Conservation (phyloP, 176 grass and related monocot genomes). For the Oryza nivara region DNA sequence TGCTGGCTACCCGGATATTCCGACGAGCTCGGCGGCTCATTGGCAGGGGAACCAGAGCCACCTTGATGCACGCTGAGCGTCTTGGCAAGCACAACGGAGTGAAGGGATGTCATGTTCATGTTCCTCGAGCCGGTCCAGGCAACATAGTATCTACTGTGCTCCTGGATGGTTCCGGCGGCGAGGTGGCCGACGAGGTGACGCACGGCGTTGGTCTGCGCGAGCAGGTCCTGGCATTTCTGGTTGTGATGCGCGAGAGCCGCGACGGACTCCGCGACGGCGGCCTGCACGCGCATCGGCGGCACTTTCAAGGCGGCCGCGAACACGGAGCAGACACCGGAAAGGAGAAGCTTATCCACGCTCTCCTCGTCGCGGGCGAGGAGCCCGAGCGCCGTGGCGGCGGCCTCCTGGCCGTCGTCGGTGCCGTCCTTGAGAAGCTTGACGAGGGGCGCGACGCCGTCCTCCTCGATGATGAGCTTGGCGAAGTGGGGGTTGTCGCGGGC, state of each 20-base stretch:
- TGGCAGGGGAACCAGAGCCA: slow-evolving; percentile 4
- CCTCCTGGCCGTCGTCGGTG: slow-evolving; percentile 69
- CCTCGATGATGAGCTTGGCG: slow-evolving; percentile 85
- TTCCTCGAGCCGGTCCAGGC: neutral
- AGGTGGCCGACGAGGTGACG: slow-evolving; percentile 78
- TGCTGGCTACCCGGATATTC: neutral
- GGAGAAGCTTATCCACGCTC: slow-evolving; percentile 57
- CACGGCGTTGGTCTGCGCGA: slow-evolving; percentile 70
- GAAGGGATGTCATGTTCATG: slow-evolving; percentile 46
- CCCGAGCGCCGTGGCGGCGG: slow-evolving; percentile 69
- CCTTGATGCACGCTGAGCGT: slow-evolving; percentile 39
- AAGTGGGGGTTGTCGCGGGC: slow-evolving; percentile 69
- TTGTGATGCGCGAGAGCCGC: slow-evolving; percentile 61
- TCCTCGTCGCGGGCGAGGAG: slow-evolving; percentile 64
- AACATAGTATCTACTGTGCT: slow-evolving; percentile 80
- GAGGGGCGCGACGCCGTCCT: slow-evolving; percentile 82
- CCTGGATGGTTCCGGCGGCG: slow-evolving; percentile 79
- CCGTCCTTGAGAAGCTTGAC: slow-evolving; percentile 84
- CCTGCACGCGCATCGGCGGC: slow-evolving; percentile 80
- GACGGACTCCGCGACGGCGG: slow-evolving; percentile 68
- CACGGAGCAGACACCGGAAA: slow-evolving; percentile 66
- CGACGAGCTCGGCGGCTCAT: neutral
- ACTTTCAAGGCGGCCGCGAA: slow-evolving; percentile 76
- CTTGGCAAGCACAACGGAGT: slow-evolving; percentile 68
- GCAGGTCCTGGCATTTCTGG: slow-evolving; percentile 66